Percentiles rank a stretch among this genome's conserved stretches.
phyloP scores from a whole-genome alignment of 352 stramenopile species.

The Globisporangium alternatum region DNA sequence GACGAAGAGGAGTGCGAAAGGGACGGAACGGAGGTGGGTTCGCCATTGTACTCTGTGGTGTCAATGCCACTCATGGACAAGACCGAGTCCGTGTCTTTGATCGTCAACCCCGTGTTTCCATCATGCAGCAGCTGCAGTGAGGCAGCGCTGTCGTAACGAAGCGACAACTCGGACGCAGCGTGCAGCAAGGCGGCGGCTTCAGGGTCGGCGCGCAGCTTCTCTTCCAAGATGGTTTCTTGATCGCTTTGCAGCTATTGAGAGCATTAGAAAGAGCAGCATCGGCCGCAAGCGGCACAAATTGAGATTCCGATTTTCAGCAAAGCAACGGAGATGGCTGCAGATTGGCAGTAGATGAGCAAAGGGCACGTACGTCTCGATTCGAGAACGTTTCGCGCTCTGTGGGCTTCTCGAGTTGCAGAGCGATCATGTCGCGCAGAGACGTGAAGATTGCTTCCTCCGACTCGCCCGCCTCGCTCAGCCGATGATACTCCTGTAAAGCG shows the following conservation, averaged over 20 bases:
- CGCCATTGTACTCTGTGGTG: not conserved
- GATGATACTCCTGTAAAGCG: conserved; percentile 29
- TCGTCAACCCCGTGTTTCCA: not conserved
- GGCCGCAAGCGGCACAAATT: not conserved
- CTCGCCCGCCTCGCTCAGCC: conserved; percentile 28
- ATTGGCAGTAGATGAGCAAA: not conserved
- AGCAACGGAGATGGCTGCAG: not conserved
- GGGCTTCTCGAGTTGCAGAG: conserved; percentile 17
- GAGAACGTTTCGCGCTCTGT: conserved; percentile 7
- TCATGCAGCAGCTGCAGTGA: not conserved
- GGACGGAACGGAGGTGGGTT: not conserved
- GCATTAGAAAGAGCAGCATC: too few species aligned
- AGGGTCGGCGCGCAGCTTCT: conserved; percentile 7
- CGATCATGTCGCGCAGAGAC: conserved; percentile 34
- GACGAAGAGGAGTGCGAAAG: not conserved
- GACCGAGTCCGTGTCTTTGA: conserved; percentile 3
- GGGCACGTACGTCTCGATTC: conserved; percentile 1
- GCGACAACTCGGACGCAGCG: conserved; percentile 7
- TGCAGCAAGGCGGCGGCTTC: conserved; percentile 2
- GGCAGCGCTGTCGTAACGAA: conserved; percentile 1
- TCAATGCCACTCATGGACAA: conserved; percentile 6
- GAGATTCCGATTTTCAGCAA: not conserved
- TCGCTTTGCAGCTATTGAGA: not conserved
- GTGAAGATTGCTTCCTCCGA: conserved; percentile 44
- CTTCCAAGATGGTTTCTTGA: conserved; percentile 7